Evolutionary conservation across 1,284 basidiomycete genomes (phyloP), one percentile per base, ranked within the genome.

Genomic region (Macrocybe sp.): DNA sequence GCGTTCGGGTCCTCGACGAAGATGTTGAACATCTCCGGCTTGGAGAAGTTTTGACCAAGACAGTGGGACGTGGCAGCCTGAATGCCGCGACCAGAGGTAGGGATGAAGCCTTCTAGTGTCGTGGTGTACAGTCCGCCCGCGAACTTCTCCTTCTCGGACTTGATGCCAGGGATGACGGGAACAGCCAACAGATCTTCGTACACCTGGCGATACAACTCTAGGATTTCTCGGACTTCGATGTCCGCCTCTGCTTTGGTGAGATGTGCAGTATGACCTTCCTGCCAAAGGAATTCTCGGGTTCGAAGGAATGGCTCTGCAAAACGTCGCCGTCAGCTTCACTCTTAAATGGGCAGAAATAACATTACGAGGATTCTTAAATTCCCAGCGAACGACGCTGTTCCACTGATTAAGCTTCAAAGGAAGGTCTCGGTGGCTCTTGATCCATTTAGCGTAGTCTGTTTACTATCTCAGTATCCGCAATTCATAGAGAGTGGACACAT

Each of bases 101-200:
- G 93, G 59, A 99, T 88, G 75, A 98, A 99, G 43, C 96, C 96
- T 69, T 99, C 96, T 49, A 98, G 83, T 37, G 97, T 98, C 37
- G 97, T 99, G 22, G 97, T 99, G 75, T 99, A 99, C 63, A 96
- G 77, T 2, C 92, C 97, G 47, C 96, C 96, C 7, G 97, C 96
- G 59, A 99, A 99, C 70, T 98, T 99, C 72, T 99, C 96, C 73
- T 99, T 99, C 67, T 97, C 94, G 9, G 95, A 97, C 70, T 99
- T 99, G 67, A 96, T 75, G 57, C 96, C 96, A 8, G 92, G 91
- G 54, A 98, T 89, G 67, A 99, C 95, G 44, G 97, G 96, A 37
- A 99, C 92, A 41, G 96, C 96, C 44, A 99, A 87, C 14, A 99
- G 81, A 52, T 99, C 94, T 67, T 95, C 91, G 73, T 96, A 99